phyloP scores from a whole-genome alignment of 2,329 filamentous ascomycete genomes.

The Rhinocladiella similis region DNA sequence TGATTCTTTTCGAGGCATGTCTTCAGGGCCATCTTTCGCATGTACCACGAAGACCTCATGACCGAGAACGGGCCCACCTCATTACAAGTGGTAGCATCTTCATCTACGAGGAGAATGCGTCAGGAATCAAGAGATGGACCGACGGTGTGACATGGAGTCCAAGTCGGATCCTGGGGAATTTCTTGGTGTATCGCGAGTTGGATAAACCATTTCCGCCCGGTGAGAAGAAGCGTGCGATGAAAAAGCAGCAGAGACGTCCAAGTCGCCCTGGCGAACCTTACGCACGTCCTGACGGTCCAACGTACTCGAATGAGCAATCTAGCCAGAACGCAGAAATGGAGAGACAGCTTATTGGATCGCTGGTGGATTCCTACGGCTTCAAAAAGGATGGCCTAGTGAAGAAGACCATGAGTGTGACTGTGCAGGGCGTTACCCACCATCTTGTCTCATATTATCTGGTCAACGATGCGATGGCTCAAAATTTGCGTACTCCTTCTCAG shows the following conservation, averaged over 20 bases:
- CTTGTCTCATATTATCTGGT: constrained; percentile 87
- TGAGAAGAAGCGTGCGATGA: constrained; percentile 81
- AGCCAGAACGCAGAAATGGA: constrained; percentile 47
- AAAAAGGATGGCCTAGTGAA: constrained; percentile 81
- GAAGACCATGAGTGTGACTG: constrained; percentile 84
- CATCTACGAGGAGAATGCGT: constrained; percentile 88
- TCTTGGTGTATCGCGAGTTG: constrained; percentile 81
- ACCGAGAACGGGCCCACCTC: constrained; percentile 73
- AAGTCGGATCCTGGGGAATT: constrained; percentile 80
- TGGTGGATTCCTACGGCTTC: constrained; percentile 89
- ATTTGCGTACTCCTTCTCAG: constrained; percentile 59
- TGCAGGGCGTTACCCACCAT: constrained; percentile 75
- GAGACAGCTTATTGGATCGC: constrained; percentile 71
- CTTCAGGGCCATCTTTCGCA: constrained; percentile 70
- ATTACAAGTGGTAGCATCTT: constrained; percentile 85
- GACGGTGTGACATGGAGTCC: constrained; percentile 91
- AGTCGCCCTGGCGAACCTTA: constrained; percentile 56
- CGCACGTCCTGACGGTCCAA: constrained; percentile 36
- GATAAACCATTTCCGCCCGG: constrained; percentile 75
- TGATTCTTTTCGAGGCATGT: constrained; percentile 78
- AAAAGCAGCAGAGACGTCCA: constrained; percentile 59
- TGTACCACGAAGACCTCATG: constrained; percentile 80
- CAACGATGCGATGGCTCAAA: constrained; percentile 69
- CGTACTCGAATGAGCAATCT: constrained; percentile 41
- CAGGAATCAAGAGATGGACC: constrained; percentile 92